Evolutionary conservation across 2,329 filamentous ascomycete genomes (phyloP).

Genomic region (Colletotrichum gigasporum): DNA sequence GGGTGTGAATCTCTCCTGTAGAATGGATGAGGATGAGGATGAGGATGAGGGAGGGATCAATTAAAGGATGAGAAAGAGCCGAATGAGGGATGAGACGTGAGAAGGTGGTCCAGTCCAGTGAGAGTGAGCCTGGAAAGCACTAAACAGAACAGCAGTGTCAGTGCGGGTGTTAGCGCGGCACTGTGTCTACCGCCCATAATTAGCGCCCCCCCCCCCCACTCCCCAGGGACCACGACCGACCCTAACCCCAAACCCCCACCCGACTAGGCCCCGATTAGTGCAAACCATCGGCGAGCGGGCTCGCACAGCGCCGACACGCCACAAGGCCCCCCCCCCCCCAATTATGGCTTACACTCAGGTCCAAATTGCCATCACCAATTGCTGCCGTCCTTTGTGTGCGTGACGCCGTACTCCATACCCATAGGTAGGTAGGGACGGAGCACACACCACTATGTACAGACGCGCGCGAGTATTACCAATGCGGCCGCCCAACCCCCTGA

Average conservation of each 20-base stretch:
- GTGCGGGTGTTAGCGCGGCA: constrained; percentile 20
- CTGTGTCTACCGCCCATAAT: constrained; percentile 2
- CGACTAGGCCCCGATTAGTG: not conserved
- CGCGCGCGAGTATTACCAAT: constrained; percentile 26
- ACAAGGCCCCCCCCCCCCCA: no score
- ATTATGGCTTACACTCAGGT: not conserved
- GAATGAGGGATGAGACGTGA: not conserved
- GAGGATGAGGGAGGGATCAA: no score
- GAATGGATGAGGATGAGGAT: not conserved
- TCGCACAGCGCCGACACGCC: constrained; percentile 4
- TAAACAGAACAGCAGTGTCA: not conserved
- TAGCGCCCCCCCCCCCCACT: constrained; percentile 5
- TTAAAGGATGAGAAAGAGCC: no score
- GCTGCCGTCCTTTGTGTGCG: not conserved
- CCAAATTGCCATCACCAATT: not conserved
- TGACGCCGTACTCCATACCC: no score
- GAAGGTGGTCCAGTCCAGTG: not conserved
- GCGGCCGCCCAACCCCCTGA: constrained; percentile 18
- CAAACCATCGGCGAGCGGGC: constrained; percentile 9
- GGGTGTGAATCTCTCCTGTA: no score
- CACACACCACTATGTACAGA: not conserved
- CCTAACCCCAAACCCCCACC: not conserved
- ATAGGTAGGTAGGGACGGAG: no score
- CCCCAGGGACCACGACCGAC: not conserved
- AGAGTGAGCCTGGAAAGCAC: not conserved